These are phyloP conservation scores for Hymenoscyphus occultus DNA, from an alignment of 2,329 filamentous ascomycete species.

Conservation along the genomic window DNA sequence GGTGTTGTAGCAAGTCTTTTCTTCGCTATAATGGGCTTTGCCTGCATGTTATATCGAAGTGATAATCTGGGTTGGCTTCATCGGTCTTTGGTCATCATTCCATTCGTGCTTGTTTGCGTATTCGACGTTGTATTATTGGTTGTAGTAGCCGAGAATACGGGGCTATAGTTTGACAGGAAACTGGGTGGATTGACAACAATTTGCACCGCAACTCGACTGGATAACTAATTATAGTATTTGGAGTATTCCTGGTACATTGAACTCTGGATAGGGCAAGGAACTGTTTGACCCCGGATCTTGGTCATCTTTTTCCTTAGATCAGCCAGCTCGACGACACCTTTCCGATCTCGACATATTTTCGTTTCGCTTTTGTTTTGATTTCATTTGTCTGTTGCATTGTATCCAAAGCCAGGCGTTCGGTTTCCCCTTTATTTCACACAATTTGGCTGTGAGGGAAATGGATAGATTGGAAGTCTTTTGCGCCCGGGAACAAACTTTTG, in stretches of 20 bases:
- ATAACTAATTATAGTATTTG: not conserved
- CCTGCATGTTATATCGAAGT: constrained; percentile 53
- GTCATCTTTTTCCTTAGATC: not conserved
- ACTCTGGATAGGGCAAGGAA: not conserved
- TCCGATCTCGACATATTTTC: not conserved
- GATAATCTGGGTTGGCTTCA: constrained; percentile 44
- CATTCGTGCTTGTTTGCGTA: constrained; percentile 47
- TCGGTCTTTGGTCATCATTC: constrained; percentile 43
- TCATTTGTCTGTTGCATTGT: not conserved
- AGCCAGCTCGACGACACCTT: not conserved
- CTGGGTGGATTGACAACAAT: not conserved
- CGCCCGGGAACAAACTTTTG: not conserved
- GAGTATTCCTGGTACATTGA: not conserved
- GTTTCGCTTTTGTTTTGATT: not conserved
- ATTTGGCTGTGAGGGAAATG: not conserved
- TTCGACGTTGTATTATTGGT: constrained; percentile 52
- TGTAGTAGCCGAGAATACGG: constrained; percentile 44
- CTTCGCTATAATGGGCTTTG: constrained; percentile 60
- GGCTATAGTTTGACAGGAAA: constrained; percentile 2
- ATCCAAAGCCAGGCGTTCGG: not conserved
- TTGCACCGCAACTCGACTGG: not conserved
- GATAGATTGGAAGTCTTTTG: not conserved
- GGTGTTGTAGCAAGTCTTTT: constrained; percentile 66
- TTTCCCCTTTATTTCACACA: not conserved
- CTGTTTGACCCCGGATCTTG: no score